These are phyloP conservation scores for Cyberlindnera japonica DNA, from an alignment of 805 yeast species.

Conservation along the genomic window DNA sequence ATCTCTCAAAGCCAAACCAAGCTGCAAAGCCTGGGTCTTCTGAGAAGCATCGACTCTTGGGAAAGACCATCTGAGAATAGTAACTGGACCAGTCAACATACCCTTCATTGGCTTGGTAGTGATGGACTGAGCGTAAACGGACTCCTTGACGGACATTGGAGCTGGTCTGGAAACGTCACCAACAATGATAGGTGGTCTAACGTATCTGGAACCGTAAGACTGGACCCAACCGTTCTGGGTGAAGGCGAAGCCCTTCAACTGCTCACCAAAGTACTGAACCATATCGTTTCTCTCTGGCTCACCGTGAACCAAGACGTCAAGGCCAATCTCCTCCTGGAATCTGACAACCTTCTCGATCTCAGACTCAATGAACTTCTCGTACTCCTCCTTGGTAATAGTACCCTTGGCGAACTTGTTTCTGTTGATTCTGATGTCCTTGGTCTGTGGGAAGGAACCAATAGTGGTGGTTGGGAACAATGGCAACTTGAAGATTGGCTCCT, in stretches of 20 bases:
- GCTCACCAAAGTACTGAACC: constrained; percentile 99
- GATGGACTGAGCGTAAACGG: constrained; percentile 97
- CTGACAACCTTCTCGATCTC: constrained; percentile 94
- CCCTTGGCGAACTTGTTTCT: constrained; percentile 99
- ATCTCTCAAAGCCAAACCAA: constrained; percentile 96
- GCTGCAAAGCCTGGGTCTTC: constrained; percentile 92
- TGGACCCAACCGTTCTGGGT: constrained; percentile 99
- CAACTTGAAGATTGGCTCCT: constrained; percentile 82
- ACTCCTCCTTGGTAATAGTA: constrained; percentile 88
- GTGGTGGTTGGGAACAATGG: constrained; percentile 99
- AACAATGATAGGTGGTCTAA: constrained; percentile 98
- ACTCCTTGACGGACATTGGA: constrained; percentile 98
- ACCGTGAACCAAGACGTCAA: constrained; percentile 98
- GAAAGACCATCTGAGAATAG: constrained; percentile 99
- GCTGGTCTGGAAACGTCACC: constrained; percentile 99
- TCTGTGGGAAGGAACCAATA: constrained; percentile 99
- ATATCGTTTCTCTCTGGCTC: constrained; percentile 99
- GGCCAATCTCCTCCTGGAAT: constrained; percentile 99
- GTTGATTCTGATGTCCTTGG: constrained; percentile 97
- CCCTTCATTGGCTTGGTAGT: constrained; percentile 97
- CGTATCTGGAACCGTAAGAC: constrained; percentile 99
- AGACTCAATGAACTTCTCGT: constrained; percentile 93
- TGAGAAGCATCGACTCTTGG: constrained; percentile 98
- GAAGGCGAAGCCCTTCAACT: constrained; percentile 96
- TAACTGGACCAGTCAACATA: constrained; percentile 99